These are phyloP conservation scores for Osmanthus fragrans DNA, from an alignment of 257 asterid species.

Conservation along the genomic window DNA sequence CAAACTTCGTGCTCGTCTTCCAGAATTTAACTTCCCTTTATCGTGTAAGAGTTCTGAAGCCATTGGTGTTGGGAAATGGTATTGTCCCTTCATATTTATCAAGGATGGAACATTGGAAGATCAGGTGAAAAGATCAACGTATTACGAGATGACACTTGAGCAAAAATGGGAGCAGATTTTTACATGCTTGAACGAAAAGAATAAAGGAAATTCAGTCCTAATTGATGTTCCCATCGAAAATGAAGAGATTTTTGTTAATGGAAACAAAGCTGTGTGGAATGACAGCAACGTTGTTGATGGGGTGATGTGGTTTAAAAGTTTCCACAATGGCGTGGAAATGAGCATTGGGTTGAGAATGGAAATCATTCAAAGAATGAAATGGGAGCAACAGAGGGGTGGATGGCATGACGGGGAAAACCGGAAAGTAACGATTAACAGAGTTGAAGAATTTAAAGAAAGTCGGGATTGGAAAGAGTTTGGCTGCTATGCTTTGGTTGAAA, in stretches of 20 bases:
- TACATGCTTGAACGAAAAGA: slow-evolving; percentile 17
- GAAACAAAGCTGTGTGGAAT: slow-evolving; percentile 35
- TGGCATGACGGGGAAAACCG: slow-evolving; percentile 33
- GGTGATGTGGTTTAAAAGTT: slow-evolving; percentile 45
- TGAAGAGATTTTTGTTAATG: slow-evolving; percentile 32
- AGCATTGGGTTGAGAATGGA: slow-evolving; percentile 59
- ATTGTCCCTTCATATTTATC: slow-evolving; percentile 59
- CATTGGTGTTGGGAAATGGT: slow-evolving; percentile 58
- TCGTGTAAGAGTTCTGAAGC: slow-evolving; percentile 6
- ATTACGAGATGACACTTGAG: slow-evolving; percentile 32
- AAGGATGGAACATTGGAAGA: slow-evolving; percentile 49
- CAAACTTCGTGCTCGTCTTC: slow-evolving; percentile 38
- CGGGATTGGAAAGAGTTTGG: slow-evolving; percentile 43
- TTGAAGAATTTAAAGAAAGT: slow-evolving; percentile 26
- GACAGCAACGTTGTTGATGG: slow-evolving; percentile 29
- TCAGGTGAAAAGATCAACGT: slow-evolving; percentile 41
- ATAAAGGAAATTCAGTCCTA: slow-evolving; percentile 24
- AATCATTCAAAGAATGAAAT: slow-evolving; percentile 52
- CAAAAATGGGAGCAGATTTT: slow-evolving; percentile 36
- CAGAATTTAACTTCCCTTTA: slow-evolving; percentile 18
- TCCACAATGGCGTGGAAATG: slow-evolving; percentile 5
- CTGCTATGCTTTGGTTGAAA: slow-evolving; percentile 64
- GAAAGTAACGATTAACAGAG: slow-evolving; percentile 34
- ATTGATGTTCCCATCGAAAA: slow-evolving; percentile 41
- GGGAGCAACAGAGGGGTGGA: slow-evolving; percentile 61